Evolutionary conservation across 495 filamentous ascomycete genomes (phyloP).

Genomic region (Aspergillus bridgeri): DNA sequence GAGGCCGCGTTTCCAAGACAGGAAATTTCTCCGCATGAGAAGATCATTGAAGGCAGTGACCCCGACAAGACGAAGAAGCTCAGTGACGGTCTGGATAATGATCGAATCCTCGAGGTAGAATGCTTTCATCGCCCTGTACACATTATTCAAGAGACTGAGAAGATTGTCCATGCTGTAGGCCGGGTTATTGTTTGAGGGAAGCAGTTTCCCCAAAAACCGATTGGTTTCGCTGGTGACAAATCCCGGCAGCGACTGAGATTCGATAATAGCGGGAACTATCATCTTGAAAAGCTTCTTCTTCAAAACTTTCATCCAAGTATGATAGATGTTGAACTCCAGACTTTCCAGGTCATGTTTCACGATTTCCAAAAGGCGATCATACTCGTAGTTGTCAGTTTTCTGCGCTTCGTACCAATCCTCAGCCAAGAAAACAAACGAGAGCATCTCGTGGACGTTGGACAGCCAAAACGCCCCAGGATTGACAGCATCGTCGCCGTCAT

Average conservation of each 20-base stretch:
- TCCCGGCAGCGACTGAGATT: slow-evolving; percentile 95
- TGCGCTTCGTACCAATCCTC: slow-evolving; percentile 99
- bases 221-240: slow-evolving; percentile 99
- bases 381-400: slow-evolving; percentile 99
- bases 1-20: slow-evolving; percentile 98
- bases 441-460: slow-evolving; percentile 99
- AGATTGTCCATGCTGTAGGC: slow-evolving; percentile 99
- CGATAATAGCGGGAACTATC: slow-evolving; percentile 99
- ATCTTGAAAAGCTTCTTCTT: slow-evolving; percentile 99
- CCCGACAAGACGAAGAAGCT: slow-evolving; percentile 88
- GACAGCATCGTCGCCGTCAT: slow-evolving; percentile 94
- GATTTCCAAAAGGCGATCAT: slow-evolving; percentile 95
- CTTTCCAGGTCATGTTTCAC: slow-evolving; percentile 99
- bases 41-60: slow-evolving; percentile 99
- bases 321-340: slow-evolving; percentile 99
- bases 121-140: slow-evolving; percentile 96
- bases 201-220: slow-evolving; percentile 93
- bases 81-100: slow-evolving; percentile 90
- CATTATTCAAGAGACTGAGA: slow-evolving; percentile 91
- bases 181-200: slow-evolving; percentile 81
- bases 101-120: slow-evolving; percentile 97
- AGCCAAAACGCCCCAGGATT: slow-evolving; percentile 99
- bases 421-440: slow-evolving; percentile 98
- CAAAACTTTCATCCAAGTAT: slow-evolving; percentile 99
- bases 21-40: slow-evolving; percentile 95